Conservation (phyloP, 176 grass and related monocot species). For the Juncus effusus region DNA sequence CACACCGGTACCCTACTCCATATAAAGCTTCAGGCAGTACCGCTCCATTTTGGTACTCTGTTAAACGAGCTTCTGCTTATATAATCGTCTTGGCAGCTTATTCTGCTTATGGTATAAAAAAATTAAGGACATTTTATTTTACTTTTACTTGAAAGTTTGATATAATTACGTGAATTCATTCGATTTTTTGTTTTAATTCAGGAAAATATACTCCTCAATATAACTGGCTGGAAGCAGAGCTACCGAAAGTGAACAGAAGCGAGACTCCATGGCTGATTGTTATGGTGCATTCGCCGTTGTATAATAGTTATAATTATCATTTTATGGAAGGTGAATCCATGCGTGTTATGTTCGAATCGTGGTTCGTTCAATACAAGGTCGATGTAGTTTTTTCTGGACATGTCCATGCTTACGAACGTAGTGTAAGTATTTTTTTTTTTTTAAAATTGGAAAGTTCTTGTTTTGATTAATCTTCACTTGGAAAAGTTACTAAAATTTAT, state of each 20-base stretch:
- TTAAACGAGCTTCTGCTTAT: conserved; percentile 79
- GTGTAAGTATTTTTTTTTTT: conserved; percentile 35
- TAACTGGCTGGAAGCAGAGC: conserved; percentile 76
- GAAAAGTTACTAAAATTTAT: background rate
- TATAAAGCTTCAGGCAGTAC: conserved; percentile 71
- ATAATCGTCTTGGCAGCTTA: conserved; percentile 84
- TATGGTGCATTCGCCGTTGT: conserved; percentile 91
- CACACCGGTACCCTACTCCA: conserved; percentile 54
- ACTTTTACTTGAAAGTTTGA: background rate
- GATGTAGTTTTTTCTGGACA: conserved; percentile 80
- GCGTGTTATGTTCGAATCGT: conserved; percentile 82
- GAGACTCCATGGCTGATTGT: conserved; percentile 92
- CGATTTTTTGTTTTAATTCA: conserved; percentile 21
- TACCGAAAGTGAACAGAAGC: conserved; percentile 80
- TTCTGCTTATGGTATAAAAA: conserved; percentile 66
- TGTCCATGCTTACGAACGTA: conserved; percentile 91
- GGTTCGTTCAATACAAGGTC: conserved; percentile 91
- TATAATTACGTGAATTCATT: background rate
- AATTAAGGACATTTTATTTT: background rate
- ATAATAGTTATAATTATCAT: conserved; percentile 95
- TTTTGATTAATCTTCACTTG: background rate
- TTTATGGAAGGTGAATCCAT: conserved; percentile 96
- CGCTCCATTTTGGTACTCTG: conserved; percentile 81
- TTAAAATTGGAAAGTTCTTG: background rate
- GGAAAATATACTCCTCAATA: conserved; percentile 87